Conservation (phyloP, 495 filamentous ascomycete species). For the Penicillium cinerascens region DNA sequence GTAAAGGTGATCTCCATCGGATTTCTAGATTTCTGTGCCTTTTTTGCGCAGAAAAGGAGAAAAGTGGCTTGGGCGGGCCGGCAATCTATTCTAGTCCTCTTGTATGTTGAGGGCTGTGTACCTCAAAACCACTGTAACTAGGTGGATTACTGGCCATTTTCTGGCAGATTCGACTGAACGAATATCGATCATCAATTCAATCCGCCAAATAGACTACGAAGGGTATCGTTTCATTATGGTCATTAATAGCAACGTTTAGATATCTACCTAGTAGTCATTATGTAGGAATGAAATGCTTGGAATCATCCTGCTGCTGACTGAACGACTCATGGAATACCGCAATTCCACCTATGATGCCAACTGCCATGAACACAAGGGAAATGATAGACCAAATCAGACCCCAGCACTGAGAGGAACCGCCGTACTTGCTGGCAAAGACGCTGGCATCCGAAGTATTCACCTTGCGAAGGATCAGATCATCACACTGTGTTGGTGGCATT, state of each 20-base stretch:
- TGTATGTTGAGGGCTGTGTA: too few species aligned
- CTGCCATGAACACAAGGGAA: constrained; percentile 64
- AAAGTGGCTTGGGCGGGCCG: too few species aligned
- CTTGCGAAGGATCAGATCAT: constrained; percentile 79
- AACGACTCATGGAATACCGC: constrained; percentile 70
- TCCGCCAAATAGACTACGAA: background rate
- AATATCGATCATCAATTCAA: background rate
- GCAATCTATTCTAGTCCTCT: too few species aligned
- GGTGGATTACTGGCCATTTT: too few species aligned
- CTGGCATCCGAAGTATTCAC: constrained; percentile 79
- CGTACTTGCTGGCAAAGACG: constrained; percentile 73
- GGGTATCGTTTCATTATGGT: background rate
- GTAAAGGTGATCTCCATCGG: too few species aligned
- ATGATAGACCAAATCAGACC: constrained; percentile 75
- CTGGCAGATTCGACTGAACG: too few species aligned
- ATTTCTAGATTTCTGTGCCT: too few species aligned
- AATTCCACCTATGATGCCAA: constrained; percentile 67
- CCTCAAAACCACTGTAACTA: too few species aligned
- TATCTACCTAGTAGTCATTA: background rate
- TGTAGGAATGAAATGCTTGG: constrained; percentile 62
- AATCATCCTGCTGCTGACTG: constrained; percentile 63
- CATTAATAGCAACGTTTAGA: background rate
- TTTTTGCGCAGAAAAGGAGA: too few species aligned
- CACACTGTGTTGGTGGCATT: constrained; percentile 45
- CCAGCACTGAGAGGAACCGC: constrained; percentile 79